These are phyloP conservation scores for Trichopus zeylanicus DNA, from an alignment of 116 monocot genomes.

Conservation along the genomic window DNA sequence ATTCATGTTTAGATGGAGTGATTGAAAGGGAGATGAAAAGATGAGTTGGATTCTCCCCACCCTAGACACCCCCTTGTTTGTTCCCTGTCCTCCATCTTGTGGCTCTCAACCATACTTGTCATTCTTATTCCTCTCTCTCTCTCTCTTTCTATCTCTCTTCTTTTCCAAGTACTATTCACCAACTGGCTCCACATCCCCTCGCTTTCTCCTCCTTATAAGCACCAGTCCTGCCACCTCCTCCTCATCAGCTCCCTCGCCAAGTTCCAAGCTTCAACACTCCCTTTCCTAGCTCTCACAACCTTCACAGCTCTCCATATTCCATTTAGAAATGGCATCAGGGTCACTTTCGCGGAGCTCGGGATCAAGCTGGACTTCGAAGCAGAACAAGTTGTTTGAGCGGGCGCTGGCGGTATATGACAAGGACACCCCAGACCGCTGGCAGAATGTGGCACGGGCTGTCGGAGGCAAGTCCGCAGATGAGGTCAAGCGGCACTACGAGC, in stretches of 20 bases:
- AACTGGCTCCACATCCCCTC: slow-evolving; percentile 8
- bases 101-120: slow-evolving; percentile 3
- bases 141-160: neutral
- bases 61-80: neutral
- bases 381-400: slow-evolving; percentile 26
- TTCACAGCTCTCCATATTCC: too few species aligned
- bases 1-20: neutral
- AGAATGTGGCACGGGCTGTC: slow-evolving; percentile 19
- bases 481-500: slow-evolving; percentile 26
- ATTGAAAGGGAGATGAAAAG: neutral
- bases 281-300: neutral
- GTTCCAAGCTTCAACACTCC: neutral
- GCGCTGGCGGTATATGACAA: slow-evolving; percentile 21
- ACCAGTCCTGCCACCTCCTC: neutral
- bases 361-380: slow-evolving; percentile 11
- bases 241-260: neutral
- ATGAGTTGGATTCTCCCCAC: neutral
- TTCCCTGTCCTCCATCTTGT: slow-evolving; percentile 2
- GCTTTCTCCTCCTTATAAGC: slow-evolving; percentile 9
- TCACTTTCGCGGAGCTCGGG: slow-evolving; percentile 5
- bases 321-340: neutral
- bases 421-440: slow-evolving; percentile 29
- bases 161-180: slow-evolving; percentile 2
- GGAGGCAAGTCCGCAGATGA: slow-evolving; percentile 33
- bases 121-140: neutral